Percentiles rank a stretch among this genome's conserved stretches.
Conservation (phyloP, 1,284 basidiomycete genomes). For the Malassezia japonica region DNA sequence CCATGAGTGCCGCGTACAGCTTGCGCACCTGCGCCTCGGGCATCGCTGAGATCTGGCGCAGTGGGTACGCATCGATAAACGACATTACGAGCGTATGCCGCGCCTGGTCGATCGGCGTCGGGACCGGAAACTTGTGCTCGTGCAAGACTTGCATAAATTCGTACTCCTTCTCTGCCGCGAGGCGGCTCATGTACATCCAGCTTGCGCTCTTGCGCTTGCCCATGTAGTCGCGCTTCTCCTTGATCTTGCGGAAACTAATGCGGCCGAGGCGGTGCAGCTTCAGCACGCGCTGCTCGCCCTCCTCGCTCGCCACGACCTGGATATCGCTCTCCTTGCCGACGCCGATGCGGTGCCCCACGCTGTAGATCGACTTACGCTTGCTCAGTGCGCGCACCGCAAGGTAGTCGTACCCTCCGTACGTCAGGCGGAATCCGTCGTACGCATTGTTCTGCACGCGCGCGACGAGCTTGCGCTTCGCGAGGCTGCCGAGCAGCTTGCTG, state of each 20-base stretch:
- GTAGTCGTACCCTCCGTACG: conserved; percentile 95
- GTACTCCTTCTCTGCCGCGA: conserved; percentile 93
- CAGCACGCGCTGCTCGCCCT: conserved; percentile 74
- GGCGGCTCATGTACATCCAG: conserved; percentile 98
- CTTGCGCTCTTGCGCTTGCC: conserved; percentile 89
- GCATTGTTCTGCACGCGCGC: conserved; percentile 80
- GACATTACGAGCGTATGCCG: conserved; percentile 94
- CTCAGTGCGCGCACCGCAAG: conserved; percentile 86
- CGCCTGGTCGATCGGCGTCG: conserved; percentile 82
- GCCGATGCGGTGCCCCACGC: conserved; percentile 89
- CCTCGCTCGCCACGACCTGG: conserved; percentile 76
- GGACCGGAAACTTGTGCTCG: conserved; percentile 86
- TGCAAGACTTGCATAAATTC: conserved; percentile 98
- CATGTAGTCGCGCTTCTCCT: conserved; percentile 91
- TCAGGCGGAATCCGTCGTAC: conserved; percentile 93
- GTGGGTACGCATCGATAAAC: conserved; percentile 85
- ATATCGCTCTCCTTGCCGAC: conserved; percentile 98
- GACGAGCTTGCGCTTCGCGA: conserved; percentile 84
- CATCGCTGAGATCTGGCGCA: conserved; percentile 81
- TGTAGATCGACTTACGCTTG: conserved; percentile 52
- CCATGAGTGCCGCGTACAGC: conserved; percentile 87
- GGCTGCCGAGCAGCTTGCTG: conserved; percentile 78
- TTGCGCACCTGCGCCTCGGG: conserved; percentile 64
- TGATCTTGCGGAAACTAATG: conserved; percentile 91
- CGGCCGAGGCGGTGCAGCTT: conserved; percentile 89